Conservation (phyloP, 2,329 filamentous ascomycete genomes). For the Botryotinia narcissicola region DNA sequence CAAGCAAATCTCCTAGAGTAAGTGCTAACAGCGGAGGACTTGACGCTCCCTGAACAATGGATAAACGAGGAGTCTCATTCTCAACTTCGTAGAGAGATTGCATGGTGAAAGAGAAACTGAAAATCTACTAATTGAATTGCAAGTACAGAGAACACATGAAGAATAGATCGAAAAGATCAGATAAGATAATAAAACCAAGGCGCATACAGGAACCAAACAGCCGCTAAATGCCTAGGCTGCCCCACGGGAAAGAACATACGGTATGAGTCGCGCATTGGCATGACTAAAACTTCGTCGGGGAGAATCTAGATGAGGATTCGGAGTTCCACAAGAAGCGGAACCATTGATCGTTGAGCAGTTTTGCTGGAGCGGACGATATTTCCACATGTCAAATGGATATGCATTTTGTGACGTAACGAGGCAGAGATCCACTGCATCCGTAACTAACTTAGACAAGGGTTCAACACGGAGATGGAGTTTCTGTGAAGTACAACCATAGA, state of each 20-base stretch:
- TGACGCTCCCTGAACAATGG: constrained; percentile 14
- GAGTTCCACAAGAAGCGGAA: neutral
- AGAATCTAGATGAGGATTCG: neutral
- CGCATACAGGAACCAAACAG: constrained; percentile 1
- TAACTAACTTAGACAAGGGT: neutral
- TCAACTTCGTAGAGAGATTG: constrained; percentile 14
- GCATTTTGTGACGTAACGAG: neutral
- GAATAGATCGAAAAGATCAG: constrained; percentile 17
- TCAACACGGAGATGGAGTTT: neutral
- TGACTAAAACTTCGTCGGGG: neutral
- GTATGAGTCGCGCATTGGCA: neutral
- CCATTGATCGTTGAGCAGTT: neutral
- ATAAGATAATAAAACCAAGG: constrained; percentile 17
- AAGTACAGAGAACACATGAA: neutral
- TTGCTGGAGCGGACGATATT: neutral
- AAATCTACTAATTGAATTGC: neutral
- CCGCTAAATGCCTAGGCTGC: neutral
- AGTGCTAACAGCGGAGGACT: constrained; percentile 11
- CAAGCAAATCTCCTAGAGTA: constrained; percentile 17
- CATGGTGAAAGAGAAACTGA: constrained; percentile 1
- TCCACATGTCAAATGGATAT: neutral
- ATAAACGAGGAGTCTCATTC: constrained; percentile 7
- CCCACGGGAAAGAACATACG: neutral
- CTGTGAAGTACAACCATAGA: neutral
- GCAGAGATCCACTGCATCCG: neutral